Base-by-base conservation (phyloP, 495 filamentous ascomycete genomes). In the Talaromyces liani region DNA sequence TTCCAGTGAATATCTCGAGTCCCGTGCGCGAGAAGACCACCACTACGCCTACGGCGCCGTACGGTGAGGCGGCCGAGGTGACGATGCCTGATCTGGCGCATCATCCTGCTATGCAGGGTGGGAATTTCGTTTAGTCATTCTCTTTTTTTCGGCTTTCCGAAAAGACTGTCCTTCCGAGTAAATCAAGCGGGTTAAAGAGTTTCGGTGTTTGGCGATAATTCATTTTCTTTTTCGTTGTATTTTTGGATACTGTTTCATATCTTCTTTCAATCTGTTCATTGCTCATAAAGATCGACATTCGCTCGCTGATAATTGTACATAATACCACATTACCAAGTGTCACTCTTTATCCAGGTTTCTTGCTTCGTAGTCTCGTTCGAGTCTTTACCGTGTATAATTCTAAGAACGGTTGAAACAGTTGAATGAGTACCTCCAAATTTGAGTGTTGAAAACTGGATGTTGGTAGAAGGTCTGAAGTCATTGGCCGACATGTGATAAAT, bases 1-100 rank as follows among this genome's bases (percentile, higher is more conserved):
- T 82, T 41, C 79, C 79, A 0, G 33, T 82, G 39, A 79, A 79
- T 60, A 79, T 84, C 59, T 82, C 79, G 2, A 64, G 65, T 6
- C 77, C 77, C 1, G 54, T 74, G 12, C 65, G 69, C 18, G 73
- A 79, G 68, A 70, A 33, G 71, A 78, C 18, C 14, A 25, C 34
- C 25, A 47, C 25, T 8, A 25, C 76, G 74, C 25, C 73, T 70
- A 53, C 79, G 77, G 59, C 22, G 22, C 75, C 75, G 14, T 53
- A 65, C 18, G 64, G 67, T 55, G 41, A 56, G 18, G 71, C 75
- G 20, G 68, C 71, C 2, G 72, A 71, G 1, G 62, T 80, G 16
- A 66, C 71, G 4, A 67, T 72, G 10, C 81, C 81, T 10, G 73
- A 82, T 68, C 59, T 75, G 57, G 75, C 80, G 12, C 77, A 80